phyloP scores from a whole-genome alignment of 306 rosid species.

The Fagus sylvatica region DNA sequence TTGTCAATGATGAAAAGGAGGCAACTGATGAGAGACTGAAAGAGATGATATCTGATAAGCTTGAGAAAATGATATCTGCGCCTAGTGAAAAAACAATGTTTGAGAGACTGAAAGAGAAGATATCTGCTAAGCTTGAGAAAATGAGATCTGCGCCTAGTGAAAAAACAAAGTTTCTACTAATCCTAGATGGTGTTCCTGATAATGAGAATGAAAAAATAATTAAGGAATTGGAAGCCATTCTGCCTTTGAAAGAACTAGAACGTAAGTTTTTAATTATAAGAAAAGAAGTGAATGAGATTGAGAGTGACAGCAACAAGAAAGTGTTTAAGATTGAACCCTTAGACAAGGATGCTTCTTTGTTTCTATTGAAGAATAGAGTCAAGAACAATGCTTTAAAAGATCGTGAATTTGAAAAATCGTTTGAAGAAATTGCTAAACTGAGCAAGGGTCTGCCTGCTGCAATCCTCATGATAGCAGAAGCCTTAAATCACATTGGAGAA shows the following conservation, averaged over 20 bases:
- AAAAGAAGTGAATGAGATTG: neutral
- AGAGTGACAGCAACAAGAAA: neutral
- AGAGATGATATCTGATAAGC: neutral
- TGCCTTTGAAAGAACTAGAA: no score
- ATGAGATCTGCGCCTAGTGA: no score
- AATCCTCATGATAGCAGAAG: neutral
- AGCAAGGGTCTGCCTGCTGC: neutral
- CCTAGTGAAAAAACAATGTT: no score
- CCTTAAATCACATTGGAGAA: constrained; percentile 13
- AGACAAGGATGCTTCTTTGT: no score
- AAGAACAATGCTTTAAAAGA: neutral
- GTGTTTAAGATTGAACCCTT: neutral
- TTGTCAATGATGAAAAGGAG: neutral
- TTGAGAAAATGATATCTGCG: neutral
- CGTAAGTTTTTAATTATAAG: constrained; percentile 21
- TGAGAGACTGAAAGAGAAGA: no score
- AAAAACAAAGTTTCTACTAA: neutral
- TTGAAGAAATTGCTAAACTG: no score
- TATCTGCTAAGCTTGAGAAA: no score
- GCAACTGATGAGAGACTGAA: neutral
- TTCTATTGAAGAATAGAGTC: neutral
- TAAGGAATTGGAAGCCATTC: neutral
- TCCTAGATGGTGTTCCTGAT: constrained; percentile 29
- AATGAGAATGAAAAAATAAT: neutral
- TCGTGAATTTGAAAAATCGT: neutral